phyloP scores from a whole-genome alignment of 495 filamentous ascomycete genomes.

The Symbiotaphrina buchneri region DNA sequence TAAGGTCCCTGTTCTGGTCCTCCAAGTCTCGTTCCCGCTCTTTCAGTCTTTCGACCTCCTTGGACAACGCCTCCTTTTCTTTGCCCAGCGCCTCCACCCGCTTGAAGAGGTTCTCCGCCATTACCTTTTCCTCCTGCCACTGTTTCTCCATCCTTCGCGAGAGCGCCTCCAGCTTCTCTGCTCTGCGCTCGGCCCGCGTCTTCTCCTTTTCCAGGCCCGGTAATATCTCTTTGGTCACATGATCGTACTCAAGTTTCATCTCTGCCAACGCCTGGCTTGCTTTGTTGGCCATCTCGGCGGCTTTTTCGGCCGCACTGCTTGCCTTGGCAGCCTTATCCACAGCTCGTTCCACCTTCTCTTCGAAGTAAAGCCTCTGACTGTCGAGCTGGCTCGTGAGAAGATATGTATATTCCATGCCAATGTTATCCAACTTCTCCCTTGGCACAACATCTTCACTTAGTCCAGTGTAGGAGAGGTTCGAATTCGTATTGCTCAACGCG shows the following conservation, averaged over 20 bases:
- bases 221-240: conserved; percentile 32
- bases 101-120: conserved; percentile 57
- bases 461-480: conserved; percentile 8
- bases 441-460: conserved; percentile 51
- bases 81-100: conserved; percentile 37
- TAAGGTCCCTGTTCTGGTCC: conserved; percentile 78
- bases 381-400: conserved; percentile 82
- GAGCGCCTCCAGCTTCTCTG: conserved; percentile 47
- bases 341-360: conserved; percentile 76
- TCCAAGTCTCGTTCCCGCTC: conserved; percentile 39
- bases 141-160: conserved; percentile 55
- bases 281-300: conserved; percentile 25
- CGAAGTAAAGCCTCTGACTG: conserved; percentile 79
- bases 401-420: conserved; percentile 84
- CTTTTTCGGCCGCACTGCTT: conserved; percentile 36
- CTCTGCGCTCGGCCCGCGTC: conserved; percentile 38
- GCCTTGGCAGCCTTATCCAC: conserved; percentile 77
- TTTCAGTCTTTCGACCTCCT: conserved; percentile 26
- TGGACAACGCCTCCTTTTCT: conserved; percentile 9
- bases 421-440: conserved; percentile 74
- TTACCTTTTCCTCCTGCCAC: conserved; percentile 71
- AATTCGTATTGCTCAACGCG: conserved; percentile 7
- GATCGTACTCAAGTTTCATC: conserved; percentile 30
- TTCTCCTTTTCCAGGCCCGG: conserved; percentile 46
- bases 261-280: conserved; percentile 25